Evolutionary conservation across 1,284 basidiomycete species (phyloP).

Genomic region (Ganoderma boninense): DNA sequence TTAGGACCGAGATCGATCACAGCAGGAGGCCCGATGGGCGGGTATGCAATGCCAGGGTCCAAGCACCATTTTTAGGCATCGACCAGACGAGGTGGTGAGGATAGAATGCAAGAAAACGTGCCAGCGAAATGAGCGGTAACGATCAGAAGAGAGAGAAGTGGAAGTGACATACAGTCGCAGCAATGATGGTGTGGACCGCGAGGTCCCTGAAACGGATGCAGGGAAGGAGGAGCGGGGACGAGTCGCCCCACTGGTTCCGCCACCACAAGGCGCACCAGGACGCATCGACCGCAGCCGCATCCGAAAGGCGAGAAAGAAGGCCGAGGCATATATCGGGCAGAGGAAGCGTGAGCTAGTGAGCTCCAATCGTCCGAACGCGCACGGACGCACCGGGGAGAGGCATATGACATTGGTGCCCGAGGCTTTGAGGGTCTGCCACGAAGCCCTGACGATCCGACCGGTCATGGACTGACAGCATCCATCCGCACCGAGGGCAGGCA

Average conservation of each 20-base stretch:
- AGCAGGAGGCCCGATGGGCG: not conserved
- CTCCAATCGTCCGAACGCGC: slow-evolving; percentile 6
- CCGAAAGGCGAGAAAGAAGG: not conserved
- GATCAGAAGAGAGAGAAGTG: slow-evolving; percentile 2
- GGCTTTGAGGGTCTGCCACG: slow-evolving; percentile 67
- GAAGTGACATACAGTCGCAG: slow-evolving; percentile 57
- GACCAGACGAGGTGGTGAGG: not conserved
- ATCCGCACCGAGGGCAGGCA: not conserved
- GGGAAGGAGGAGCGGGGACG: slow-evolving; percentile 67
- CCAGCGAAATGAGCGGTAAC: slow-evolving; percentile 19
- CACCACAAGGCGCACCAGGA: slow-evolving; percentile 8
- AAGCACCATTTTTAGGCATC: not conserved
- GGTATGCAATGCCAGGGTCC: slow-evolving; percentile 1
- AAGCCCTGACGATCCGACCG: slow-evolving; percentile 70
- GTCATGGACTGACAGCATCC: slow-evolving; percentile 59
- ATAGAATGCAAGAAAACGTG: not conserved
- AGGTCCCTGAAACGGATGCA: slow-evolving; percentile 72
- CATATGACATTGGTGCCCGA: slow-evolving; percentile 68
- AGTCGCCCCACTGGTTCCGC: slow-evolving; percentile 65
- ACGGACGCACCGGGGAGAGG: slow-evolving; percentile 61
- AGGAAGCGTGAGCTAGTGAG: slow-evolving; percentile 14
- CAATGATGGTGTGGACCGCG: slow-evolving; percentile 66
- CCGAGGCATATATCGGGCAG: not conserved
- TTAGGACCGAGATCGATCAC: not conserved
- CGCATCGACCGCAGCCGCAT: not conserved